Conservation (phyloP, 1,139 yeast species). For the Zygotorulaspora mrakii region DNA sequence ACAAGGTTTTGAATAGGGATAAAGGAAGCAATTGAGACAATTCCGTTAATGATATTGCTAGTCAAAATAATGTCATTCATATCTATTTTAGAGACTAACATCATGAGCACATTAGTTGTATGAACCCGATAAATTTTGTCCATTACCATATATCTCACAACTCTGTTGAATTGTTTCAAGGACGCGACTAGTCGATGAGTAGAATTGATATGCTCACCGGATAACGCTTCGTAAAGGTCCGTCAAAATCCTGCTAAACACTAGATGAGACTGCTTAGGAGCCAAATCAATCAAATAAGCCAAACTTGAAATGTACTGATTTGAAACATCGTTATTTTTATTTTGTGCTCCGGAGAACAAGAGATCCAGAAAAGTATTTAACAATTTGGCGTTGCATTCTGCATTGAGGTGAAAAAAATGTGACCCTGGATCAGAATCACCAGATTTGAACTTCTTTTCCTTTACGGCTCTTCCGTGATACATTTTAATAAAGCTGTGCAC, state of each 20-base stretch:
- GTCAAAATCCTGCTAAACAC: conserved; percentile 64
- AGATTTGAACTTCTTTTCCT: conserved; percentile 39
- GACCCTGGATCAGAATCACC: conserved; percentile 37
- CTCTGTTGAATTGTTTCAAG: conserved; percentile 59
- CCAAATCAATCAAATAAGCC: conserved; percentile 59
- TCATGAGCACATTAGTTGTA: conserved; percentile 64
- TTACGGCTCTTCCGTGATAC: conserved; percentile 54
- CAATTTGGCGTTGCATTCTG: conserved; percentile 42
- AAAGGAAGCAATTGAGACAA: conserved; percentile 68
- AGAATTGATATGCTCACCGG: conserved; percentile 67
- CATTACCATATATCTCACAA: conserved; percentile 64
- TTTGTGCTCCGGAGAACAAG: conserved; percentile 72
- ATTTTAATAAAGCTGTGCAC: conserved; percentile 53
- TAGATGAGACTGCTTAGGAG: conserved; percentile 44
- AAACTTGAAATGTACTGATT: conserved; percentile 60
- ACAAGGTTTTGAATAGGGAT: conserved; percentile 63
- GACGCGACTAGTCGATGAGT: conserved; percentile 81
- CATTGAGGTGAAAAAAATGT: conserved; percentile 45
- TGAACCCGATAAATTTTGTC: conserved; percentile 73
- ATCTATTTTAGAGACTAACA: conserved; percentile 79
- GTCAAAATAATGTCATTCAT: conserved; percentile 82
- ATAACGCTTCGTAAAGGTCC: conserved; percentile 81
- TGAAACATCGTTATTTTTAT: conserved; percentile 59
- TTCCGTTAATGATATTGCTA: conserved; percentile 61
- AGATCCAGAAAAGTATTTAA: conserved; percentile 51